phyloP scores from a whole-genome alignment of 805 yeast genomes.

The Starmerella roubikii region DNA sequence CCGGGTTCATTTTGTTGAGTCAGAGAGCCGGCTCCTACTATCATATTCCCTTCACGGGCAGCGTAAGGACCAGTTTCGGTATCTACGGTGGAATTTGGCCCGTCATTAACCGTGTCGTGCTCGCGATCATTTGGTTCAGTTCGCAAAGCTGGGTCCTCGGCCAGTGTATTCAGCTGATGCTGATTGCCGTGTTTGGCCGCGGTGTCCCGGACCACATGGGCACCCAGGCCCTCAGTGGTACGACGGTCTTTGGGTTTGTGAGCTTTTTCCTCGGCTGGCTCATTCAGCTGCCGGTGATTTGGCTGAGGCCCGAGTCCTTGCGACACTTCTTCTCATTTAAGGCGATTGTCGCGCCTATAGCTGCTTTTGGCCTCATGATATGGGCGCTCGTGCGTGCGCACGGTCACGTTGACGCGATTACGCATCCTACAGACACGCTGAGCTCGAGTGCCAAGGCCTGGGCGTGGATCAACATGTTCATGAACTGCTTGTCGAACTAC shows the following conservation, averaged over 20 bases:
- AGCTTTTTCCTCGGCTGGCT: slow-evolving; percentile 75
- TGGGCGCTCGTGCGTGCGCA: slow-evolving; percentile 75
- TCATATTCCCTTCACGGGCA: slow-evolving; percentile 75
- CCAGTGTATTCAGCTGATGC: slow-evolving; percentile 64
- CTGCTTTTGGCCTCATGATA: slow-evolving; percentile 67
- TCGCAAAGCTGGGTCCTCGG: slow-evolving; percentile 81
- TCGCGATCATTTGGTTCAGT: slow-evolving; percentile 80
- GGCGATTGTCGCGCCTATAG: slow-evolving; percentile 65
- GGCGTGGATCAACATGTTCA: slow-evolving; percentile 66
- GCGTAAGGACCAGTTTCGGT: slow-evolving; percentile 73
- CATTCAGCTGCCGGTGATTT: slow-evolving; percentile 62
- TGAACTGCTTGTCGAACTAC: slow-evolving; percentile 75
- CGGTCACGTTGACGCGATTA: slow-evolving; percentile 61
- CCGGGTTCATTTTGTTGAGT: slow-evolving; percentile 51
- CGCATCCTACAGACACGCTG: slow-evolving; percentile 37
- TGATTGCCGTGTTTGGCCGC: slow-evolving; percentile 47
- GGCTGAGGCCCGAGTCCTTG: slow-evolving; percentile 68
- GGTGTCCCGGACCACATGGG: slow-evolving; percentile 32
- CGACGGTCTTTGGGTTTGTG: slow-evolving; percentile 60
- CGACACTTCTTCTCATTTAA: slow-evolving; percentile 76
- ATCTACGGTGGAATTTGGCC: slow-evolving; percentile 83
- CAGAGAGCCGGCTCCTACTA: slow-evolving; percentile 71
- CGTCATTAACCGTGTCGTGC: slow-evolving; percentile 70
- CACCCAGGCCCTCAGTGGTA: slow-evolving; percentile 40
- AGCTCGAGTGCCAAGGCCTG: slow-evolving; percentile 54